These are phyloP conservation scores for Stagonosporopsis chrysanthemi DNA, from an alignment of 2,329 filamentous ascomycete genomes.

Conservation along the genomic window DNA sequence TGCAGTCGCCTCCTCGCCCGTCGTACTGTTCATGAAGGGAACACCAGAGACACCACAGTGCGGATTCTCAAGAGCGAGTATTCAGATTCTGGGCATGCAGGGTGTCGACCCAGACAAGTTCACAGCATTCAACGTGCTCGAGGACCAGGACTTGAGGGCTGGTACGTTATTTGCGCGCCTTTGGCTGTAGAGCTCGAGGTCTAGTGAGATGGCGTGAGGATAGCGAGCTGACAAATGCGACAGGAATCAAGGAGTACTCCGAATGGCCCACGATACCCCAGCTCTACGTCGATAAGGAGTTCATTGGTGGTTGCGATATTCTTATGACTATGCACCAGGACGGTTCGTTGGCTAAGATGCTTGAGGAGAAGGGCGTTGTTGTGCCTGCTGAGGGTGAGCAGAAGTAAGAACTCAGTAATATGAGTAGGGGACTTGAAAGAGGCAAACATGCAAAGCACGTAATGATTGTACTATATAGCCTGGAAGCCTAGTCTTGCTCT, in stretches of 20 bases:
- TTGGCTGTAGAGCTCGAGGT: neutral
- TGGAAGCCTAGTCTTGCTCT: neutral
- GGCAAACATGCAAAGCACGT: neutral
- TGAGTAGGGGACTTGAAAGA: neutral
- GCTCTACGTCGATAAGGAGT: slow-evolving; percentile 93
- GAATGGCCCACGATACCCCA: slow-evolving; percentile 99
- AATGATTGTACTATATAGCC: slow-evolving; percentile 12
- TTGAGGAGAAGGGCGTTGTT: slow-evolving; percentile 92
- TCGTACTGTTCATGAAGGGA: slow-evolving; percentile 99
- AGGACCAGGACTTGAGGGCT: slow-evolving; percentile 84
- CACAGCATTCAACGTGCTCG: slow-evolving; percentile 96
- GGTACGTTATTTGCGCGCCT: slow-evolving; percentile 57
- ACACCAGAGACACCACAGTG: slow-evolving; percentile 96
- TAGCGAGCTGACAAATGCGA: slow-evolving; percentile 23
- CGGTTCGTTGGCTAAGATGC: slow-evolving; percentile 86
- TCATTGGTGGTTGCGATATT: slow-evolving; percentile 97
- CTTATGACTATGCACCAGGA: slow-evolving; percentile 97
- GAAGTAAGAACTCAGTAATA: slow-evolving; percentile 21
- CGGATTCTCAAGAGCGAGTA: slow-evolving; percentile 92
- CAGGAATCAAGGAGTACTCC: slow-evolving; percentile 98
- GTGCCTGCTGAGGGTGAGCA: slow-evolving; percentile 56
- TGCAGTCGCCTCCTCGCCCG: slow-evolving; percentile 84
- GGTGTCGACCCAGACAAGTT: slow-evolving; percentile 96
- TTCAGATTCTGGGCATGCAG: slow-evolving; percentile 93
- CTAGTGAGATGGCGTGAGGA: neutral